Base-by-base conservation (phyloP, 2,329 filamentous ascomycete species). In the Stagonosporopsis tanaceti region DNA sequence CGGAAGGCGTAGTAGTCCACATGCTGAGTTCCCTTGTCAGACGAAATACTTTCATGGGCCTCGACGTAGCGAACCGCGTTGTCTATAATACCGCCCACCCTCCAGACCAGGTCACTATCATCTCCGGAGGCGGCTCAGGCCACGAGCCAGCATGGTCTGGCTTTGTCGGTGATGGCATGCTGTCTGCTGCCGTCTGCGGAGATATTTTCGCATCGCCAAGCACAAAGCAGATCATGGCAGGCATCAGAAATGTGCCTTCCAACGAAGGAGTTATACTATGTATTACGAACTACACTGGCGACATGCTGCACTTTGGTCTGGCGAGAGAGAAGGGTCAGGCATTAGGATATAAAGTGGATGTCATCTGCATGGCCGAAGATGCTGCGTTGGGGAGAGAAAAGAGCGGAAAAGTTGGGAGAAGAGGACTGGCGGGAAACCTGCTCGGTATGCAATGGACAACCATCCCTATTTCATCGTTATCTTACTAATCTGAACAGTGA, bases 381-480 rank as follows among this genome's bases (percentile, higher is more conserved):
- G 80, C 79, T 17, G 77, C 79, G 2, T 59, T 84, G 34, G 81
- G 80, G 2, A 73, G 80, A 53, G 76, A 79, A 60, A 80, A 83
- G 71, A 81, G 80, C 11, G 77, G 76, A 22, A 81, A 80, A 56
- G 75, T 82, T 7, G 81, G 81, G 9, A 66, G 81, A 57, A 75
- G 82, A 74, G 82, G 81, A 2, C 62, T 84, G 27, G 81, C 81
- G 40, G 82, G 80, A 1, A 84, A 85, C 65, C 64, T 83, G 27
- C 71, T 83, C 22, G 78, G 76, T 75, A 61, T 47, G 64, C 59
- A 15, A 3, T 27, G 14, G 6, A 8, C n/a, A 6, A 15, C 30
- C 2, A n/a, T 17, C 14, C 1, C 2, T 45, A 20, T 22, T 14
- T 27, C n/a, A 12, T 27, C 8, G 15, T 14, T 34, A 15, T 9